Evolutionary conservation across 2,329 filamentous ascomycete genomes (phyloP).

Genomic region (Clathrospora elynae): DNA sequence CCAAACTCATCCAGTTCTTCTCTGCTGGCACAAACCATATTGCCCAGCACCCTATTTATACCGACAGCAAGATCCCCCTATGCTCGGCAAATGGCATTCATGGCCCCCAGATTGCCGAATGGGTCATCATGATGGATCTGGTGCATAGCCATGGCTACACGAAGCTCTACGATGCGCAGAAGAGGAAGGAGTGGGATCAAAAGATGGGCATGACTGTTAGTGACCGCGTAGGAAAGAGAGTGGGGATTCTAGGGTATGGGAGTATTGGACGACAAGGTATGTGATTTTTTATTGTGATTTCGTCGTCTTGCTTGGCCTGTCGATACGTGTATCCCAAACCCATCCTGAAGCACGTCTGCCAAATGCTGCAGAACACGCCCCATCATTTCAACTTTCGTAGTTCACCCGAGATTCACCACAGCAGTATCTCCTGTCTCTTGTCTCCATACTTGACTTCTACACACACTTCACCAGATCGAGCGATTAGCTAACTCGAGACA

Average conservation of each 20-base stretch:
- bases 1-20: slow-evolving; percentile 61
- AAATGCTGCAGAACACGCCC: too few species aligned
- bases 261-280: slow-evolving; percentile 65
- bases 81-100: slow-evolving; percentile 63
- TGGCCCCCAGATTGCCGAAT: slow-evolving; percentile 69
- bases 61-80: slow-evolving; percentile 57
- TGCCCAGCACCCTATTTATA: slow-evolving; percentile 59
- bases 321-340: too few species aligned
- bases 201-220: slow-evolving; percentile 46
- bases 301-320: too few species aligned
- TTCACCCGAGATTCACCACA: too few species aligned
- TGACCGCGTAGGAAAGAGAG: slow-evolving; percentile 62
- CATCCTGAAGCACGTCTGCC: too few species aligned
- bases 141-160: slow-evolving; percentile 62
- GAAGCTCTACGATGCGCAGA: slow-evolving; percentile 62
- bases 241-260: slow-evolving; percentile 67
- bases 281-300: slow-evolving; percentile 18
- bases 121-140: slow-evolving; percentile 67
- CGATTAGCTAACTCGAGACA: slow-evolving; percentile 29
- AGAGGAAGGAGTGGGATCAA: slow-evolving; percentile 59
- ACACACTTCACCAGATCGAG: not conserved
- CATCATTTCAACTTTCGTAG: too few species aligned
- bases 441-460: not conserved
- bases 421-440: not conserved
- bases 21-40: slow-evolving; percentile 64